Percentiles rank a stretch among this genome's conserved stretches.
Evolutionary conservation across 2,329 filamentous ascomycete species (phyloP).

Genomic region (Epichloe uncinata): DNA sequence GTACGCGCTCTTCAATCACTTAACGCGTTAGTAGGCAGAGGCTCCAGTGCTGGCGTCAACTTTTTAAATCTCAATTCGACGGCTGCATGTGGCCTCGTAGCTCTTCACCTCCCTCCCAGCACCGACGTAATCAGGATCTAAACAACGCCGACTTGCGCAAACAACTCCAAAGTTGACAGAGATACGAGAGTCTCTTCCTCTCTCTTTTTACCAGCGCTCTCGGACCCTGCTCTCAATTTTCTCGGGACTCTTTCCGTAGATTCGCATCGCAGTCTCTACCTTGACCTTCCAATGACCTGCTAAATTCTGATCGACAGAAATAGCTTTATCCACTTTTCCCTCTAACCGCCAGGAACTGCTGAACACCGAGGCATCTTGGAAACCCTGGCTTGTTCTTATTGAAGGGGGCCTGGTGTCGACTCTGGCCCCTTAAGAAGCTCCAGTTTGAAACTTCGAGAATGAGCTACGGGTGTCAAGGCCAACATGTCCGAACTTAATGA

Average conservation of each 20-base stretch:
- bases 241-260: not conserved
- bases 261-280: not conserved
- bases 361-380: not conserved
- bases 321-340: not conserved
- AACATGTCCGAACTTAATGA: slow-evolving; percentile 27
- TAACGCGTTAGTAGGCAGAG: too few relatives aligned
- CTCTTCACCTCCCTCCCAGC: not conserved
- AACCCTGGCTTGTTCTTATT: not conserved
- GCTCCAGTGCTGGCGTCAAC: too few relatives aligned
- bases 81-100: not conserved
- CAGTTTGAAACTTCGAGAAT: slow-evolving; percentile 1
- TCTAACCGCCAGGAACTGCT: not conserved
- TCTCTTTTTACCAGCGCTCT: not conserved
- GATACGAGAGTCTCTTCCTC: not conserved
- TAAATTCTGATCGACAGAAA: not conserved
- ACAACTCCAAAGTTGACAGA: not conserved
- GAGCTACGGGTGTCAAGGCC: slow-evolving; percentile 1
- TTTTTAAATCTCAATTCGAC: not conserved
- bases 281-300: not conserved
- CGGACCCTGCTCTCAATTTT: not conserved
- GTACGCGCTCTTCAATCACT: not conserved
- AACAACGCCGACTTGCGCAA: not conserved
- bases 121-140: not conserved
- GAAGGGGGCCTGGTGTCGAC: not conserved
- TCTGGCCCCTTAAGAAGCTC: not conserved